phyloP scores from a whole-genome alignment of 768 basidiomycete species.

The Crassisporium funariophilum region DNA sequence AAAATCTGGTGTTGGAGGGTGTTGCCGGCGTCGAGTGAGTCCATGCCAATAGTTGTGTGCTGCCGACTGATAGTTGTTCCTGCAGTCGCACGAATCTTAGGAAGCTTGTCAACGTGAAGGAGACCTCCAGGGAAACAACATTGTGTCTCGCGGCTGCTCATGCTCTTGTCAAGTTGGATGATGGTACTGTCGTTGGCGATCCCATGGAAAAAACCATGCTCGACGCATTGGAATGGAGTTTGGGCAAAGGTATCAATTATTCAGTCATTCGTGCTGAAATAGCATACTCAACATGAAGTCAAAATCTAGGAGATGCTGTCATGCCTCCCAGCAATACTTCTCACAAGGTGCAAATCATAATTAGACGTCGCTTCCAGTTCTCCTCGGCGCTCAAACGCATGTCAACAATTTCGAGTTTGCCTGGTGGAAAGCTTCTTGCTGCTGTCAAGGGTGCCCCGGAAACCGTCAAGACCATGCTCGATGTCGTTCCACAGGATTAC shows the following conservation, averaged over 20 bases:
- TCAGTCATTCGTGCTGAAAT: constrained; percentile 7
- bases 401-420: constrained; percentile 81
- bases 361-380: constrained; percentile 95
- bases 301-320: constrained; percentile 62
- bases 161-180: constrained; percentile 91
- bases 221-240: constrained; percentile 86
- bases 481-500: constrained; percentile 71
- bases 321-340: constrained; percentile 57
- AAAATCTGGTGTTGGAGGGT: constrained; percentile 93
- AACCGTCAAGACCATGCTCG: constrained; percentile 89
- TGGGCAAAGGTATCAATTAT: constrained; percentile 58
- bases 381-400: constrained; percentile 97
- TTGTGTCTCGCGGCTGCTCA: constrained; percentile 92
- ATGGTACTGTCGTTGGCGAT: constrained; percentile 93
- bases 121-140: constrained; percentile 76
- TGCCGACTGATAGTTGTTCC: constrained; percentile 5
- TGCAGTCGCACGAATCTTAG: constrained; percentile 44
- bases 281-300: constrained; percentile 18
- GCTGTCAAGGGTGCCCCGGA: constrained; percentile 98
- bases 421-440: constrained; percentile 58
- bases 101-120: constrained; percentile 78
- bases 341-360: constrained; percentile 62
- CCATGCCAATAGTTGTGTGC: neutral
- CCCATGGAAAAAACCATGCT: constrained; percentile 99
- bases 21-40: constrained; percentile 88